Percentiles rank a stretch among this genome's conserved stretches.
Conservation (phyloP, 176 grass and related monocot genomes). For the Ensete ventricosum region DNA sequence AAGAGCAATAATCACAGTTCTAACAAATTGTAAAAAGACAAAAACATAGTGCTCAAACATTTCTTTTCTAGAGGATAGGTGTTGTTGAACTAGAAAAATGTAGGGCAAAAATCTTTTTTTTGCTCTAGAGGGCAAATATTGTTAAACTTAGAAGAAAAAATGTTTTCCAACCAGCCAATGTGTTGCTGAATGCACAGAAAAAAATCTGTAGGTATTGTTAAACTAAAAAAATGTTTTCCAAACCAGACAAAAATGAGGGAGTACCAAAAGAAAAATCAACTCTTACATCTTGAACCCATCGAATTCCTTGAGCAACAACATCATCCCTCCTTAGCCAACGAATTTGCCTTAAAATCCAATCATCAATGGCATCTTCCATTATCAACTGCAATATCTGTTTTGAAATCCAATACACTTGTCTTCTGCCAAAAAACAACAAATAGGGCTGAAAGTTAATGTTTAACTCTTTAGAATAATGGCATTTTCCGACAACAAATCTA, state of each 20-base stretch:
- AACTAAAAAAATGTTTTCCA: constrained; percentile 11
- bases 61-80: too few relatives aligned
- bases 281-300: constrained; percentile 94
- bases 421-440: constrained; percentile 35
- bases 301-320: constrained; percentile 60
- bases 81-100: too few relatives aligned
- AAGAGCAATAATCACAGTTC: too few relatives aligned
- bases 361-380: constrained; percentile 99
- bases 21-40: too few relatives aligned
- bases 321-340: constrained; percentile 74
- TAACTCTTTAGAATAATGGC: neutral
- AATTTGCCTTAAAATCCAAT: constrained; percentile 95
- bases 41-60: too few relatives aligned
- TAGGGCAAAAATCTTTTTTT: too few relatives aligned
- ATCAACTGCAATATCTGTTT: constrained; percentile 94
- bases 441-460: neutral
- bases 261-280: constrained; percentile 7
- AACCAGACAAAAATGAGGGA: neutral
- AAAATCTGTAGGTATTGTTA: constrained; percentile 5
- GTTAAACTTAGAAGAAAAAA: too few relatives aligned
- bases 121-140: too few relatives aligned
- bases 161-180: neutral
- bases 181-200: neutral
- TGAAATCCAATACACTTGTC: constrained; percentile 92
- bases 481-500: neutral